Percentiles rank a stretch among this genome's conserved stretches.
Conservation (phyloP, 2,329 filamentous ascomycete species). For the Daldinia eschscholtzii region DNA sequence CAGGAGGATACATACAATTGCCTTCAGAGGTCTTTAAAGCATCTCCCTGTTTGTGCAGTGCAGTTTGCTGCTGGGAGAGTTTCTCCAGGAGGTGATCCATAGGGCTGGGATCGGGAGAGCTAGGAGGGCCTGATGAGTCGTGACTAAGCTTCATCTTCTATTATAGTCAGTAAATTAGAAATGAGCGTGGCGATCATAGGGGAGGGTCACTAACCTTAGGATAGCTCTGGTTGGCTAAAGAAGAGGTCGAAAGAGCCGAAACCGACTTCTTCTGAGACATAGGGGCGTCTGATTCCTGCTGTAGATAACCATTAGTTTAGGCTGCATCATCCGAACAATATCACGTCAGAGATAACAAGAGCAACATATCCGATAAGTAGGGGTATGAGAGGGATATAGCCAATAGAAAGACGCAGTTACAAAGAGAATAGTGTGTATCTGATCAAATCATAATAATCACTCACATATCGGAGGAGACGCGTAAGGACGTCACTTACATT, state of each 20-base stretch:
- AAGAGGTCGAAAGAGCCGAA: conserved; percentile 64
- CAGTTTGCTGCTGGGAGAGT: conserved; percentile 76
- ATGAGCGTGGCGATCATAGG: not conserved
- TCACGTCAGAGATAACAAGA: conserved; percentile 10
- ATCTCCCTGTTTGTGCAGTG: conserved; percentile 70
- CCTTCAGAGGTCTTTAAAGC: conserved; percentile 61
- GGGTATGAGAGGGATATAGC: conserved; percentile 23
- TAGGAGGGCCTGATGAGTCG: conserved; percentile 53
- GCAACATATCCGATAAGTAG: not conserved
- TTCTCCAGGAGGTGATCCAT: conserved; percentile 82
- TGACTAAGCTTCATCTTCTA: conserved; percentile 64
- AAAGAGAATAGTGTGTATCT: conserved; percentile 9
- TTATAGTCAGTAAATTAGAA: conserved; percentile 45
- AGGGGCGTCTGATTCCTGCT: conserved; percentile 45
- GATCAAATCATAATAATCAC: conserved; percentile 41
- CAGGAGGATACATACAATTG: conserved; percentile 52
- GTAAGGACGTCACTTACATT: conserved; percentile 52
- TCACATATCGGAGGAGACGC: conserved; percentile 51
- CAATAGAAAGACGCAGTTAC: conserved; percentile 3
- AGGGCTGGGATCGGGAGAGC: conserved; percentile 59
- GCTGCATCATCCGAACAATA: conserved; percentile 4
- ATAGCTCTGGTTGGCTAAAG: conserved; percentile 66
- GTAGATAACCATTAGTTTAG: conserved; percentile 18
- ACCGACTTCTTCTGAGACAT: conserved; percentile 59
- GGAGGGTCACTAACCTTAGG: conserved; percentile 61